Evolutionary conservation across 805 yeast species (phyloP).

Genomic region (Sugiyamaella smithiae): DNA sequence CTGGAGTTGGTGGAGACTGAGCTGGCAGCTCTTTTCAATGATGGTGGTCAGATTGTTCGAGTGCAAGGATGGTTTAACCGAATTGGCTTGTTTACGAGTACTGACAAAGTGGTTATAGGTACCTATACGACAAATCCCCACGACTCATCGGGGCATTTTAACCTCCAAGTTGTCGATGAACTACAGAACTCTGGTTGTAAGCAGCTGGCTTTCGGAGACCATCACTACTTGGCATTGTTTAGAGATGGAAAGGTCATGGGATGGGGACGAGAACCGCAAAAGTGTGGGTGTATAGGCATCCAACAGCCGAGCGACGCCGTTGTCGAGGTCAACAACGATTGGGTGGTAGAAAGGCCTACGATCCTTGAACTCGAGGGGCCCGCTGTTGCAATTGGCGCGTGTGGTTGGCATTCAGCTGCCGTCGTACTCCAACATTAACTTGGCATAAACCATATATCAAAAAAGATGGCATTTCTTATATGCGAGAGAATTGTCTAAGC

Average conservation of each 20-base stretch:
- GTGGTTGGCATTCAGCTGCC: slow-evolving; percentile 81
- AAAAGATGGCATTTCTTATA: too few species aligned
- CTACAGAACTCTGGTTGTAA: slow-evolving; percentile 49
- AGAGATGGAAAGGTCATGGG: slow-evolving; percentile 53
- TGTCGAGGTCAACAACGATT: slow-evolving; percentile 37
- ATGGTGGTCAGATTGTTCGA: slow-evolving; percentile 40
- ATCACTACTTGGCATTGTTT: slow-evolving; percentile 64
- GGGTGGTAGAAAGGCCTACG: slow-evolving; percentile 42
- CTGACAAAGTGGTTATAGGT: slow-evolving; percentile 3
- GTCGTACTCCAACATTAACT: slow-evolving; percentile 29
- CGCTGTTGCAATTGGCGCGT: slow-evolving; percentile 62
- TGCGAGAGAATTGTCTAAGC: too few species aligned
- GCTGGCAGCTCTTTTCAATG: slow-evolving; percentile 22
- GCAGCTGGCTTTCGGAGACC: slow-evolving; percentile 66
- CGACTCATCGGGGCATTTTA: slow-evolving; percentile 37
- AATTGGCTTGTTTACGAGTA: slow-evolving; percentile 1
- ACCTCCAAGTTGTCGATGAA: slow-evolving; percentile 40
- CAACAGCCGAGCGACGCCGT: neutral
- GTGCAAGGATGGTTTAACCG: slow-evolving; percentile 49
- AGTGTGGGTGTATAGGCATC: slow-evolving; percentile 68
- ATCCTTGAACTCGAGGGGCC: slow-evolving; percentile 35
- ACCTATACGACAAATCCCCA: neutral
- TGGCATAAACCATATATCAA: neutral
- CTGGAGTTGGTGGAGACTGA: slow-evolving; percentile 34
- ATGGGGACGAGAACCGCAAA: slow-evolving; percentile 66